These are phyloP conservation scores for Ploettnerulaceae sp. DNA, from an alignment of 2,329 filamentous ascomycete genomes.

Conservation along the genomic window DNA sequence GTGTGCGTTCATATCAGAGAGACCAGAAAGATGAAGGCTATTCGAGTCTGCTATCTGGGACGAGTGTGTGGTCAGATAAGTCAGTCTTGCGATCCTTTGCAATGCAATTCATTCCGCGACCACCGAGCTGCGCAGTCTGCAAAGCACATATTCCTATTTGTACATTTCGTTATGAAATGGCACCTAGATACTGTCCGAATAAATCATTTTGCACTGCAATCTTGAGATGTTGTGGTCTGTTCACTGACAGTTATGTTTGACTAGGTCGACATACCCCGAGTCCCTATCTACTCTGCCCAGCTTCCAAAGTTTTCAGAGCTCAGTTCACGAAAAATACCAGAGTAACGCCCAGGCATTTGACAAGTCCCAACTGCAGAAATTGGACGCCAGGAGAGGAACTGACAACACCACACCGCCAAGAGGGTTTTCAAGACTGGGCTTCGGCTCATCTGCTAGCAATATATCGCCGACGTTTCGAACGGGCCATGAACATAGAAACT, in stretches of 20 bases:
- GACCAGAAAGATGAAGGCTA: constrained; percentile 35
- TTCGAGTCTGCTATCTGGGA: constrained; percentile 33
- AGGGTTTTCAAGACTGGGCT: constrained; percentile 25
- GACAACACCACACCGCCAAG: constrained; percentile 34
- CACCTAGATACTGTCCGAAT: too few species aligned
- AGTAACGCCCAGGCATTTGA: constrained; percentile 36
- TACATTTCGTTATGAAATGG: too few species aligned
- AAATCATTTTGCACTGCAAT: too few species aligned
- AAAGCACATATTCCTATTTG: neutral
- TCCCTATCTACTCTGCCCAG: constrained; percentile 19
- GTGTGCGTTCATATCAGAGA: constrained; percentile 28
- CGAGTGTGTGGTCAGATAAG: constrained; percentile 32
- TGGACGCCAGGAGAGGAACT: constrained; percentile 30
- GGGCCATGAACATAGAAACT: constrained; percentile 29
- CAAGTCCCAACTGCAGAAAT: constrained; percentile 36
- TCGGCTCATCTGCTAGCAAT: constrained; percentile 33
- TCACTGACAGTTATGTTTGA: constrained; percentile 7
- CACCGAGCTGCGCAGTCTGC: neutral
- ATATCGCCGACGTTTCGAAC: constrained; percentile 33
- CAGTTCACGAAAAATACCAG: constrained; percentile 34
- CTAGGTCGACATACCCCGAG: constrained; percentile 28
- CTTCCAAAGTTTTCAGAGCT: constrained; percentile 34
- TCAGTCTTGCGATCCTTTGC: constrained; percentile 22
- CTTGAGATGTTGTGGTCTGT: too few species aligned
- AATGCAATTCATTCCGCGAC: neutral